Conservation (phyloP, 2,329 filamentous ascomycete species). For the Curvularia sp. region DNA sequence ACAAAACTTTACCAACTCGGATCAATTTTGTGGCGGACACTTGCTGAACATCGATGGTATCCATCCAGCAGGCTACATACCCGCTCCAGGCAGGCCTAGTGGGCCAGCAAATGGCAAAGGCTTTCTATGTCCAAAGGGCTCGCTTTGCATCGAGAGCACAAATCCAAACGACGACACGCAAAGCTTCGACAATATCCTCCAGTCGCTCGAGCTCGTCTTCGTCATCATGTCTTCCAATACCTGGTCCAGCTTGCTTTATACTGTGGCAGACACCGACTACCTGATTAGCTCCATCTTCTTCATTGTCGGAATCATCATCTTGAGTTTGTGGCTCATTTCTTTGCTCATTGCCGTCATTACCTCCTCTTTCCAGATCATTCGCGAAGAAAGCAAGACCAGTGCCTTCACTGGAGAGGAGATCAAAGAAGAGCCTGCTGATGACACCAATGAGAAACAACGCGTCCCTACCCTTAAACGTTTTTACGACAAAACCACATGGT, state of each 20-base stretch:
- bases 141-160: constrained; percentile 77
- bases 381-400: constrained; percentile 92
- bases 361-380: constrained; percentile 96
- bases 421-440: constrained; percentile 46
- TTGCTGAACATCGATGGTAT: constrained; percentile 63
- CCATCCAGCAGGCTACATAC: constrained; percentile 68
- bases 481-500: constrained; percentile 74
- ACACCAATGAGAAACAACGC: constrained; percentile 51
- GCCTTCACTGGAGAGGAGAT: constrained; percentile 82
- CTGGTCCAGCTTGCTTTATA: constrained; percentile 93
- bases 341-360: constrained; percentile 96
- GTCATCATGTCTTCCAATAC: constrained; percentile 99
- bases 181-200: constrained; percentile 92
- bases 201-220: constrained; percentile 93
- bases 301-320: constrained; percentile 77
- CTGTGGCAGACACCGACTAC: constrained; percentile 90
- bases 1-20: constrained; percentile 61
- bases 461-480: constrained; percentile 67
- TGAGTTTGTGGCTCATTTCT: constrained; percentile 97
- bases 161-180: constrained; percentile 87
- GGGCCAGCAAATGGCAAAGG: constrained; percentile 69
- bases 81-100: constrained; percentile 49
- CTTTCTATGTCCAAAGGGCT: constrained; percentile 84
- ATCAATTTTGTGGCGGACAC: constrained; percentile 88
- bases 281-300: constrained; percentile 82